These are phyloP conservation scores for Phyllosticta citriasiana DNA, from an alignment of 2,329 filamentous ascomycete species.

Conservation along the genomic window DNA sequence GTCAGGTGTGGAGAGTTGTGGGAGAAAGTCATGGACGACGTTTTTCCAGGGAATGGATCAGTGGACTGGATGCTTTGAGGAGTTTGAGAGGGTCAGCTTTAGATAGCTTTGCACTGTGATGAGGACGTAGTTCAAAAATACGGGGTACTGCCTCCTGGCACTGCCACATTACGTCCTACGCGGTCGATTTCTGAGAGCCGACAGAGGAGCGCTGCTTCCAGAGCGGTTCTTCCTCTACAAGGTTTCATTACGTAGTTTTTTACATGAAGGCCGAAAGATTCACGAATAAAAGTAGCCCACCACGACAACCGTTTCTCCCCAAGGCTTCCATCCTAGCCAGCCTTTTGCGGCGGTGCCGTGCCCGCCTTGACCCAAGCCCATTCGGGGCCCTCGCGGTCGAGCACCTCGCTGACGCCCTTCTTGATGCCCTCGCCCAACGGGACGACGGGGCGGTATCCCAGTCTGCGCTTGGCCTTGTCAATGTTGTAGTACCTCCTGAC, in stretches of 20 bases:
- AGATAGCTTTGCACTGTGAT: no score
- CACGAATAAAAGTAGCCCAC: neutral
- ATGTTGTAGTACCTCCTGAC: conserved; percentile 75
- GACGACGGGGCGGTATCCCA: conserved; percentile 61
- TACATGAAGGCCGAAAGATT: neutral
- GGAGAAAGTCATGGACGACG: no score
- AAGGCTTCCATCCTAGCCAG: neutral
- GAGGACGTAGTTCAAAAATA: no score
- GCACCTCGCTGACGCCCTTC: conserved; percentile 34
- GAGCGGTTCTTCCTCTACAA: no score
- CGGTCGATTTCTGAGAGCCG: no score
- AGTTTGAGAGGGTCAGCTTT: no score
- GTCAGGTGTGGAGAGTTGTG: no score
- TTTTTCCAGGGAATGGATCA: no score
- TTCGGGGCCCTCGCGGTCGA: conserved; percentile 12
- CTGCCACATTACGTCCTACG: no score
- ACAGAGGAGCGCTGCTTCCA: no score
- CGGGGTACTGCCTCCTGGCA: no score
- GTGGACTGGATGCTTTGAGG: no score
- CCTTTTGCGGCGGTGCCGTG: neutral
- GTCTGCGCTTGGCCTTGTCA: conserved; percentile 58
- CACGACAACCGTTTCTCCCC: neutral
- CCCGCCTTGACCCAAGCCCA: conserved; percentile 9
- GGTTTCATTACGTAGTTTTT: neutral
- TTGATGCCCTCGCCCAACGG: conserved; percentile 52